These are phyloP conservation scores for Aspergillus mulundensis DNA, from an alignment of 495 filamentous ascomycete species.

Conservation along the genomic window DNA sequence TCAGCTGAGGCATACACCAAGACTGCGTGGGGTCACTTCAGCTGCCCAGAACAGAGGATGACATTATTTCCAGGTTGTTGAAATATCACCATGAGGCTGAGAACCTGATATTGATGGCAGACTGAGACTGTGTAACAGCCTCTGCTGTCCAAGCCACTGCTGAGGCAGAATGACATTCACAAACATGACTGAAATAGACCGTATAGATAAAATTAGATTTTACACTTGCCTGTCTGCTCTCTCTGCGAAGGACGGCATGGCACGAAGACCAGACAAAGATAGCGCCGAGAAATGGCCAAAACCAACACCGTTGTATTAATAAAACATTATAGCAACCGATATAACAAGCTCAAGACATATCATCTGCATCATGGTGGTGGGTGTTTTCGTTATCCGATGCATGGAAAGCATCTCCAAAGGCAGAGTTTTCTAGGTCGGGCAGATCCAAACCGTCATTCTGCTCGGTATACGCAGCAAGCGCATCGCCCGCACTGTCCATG, in stretches of 20 bases:
- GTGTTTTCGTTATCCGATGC: constrained; percentile 51
- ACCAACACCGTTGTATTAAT: constrained; percentile 15
- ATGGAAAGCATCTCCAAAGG: constrained; percentile 62
- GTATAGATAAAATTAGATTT: neutral
- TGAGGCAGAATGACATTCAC: neutral
- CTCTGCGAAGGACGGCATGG: neutral
- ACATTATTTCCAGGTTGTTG: neutral
- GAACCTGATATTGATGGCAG: neutral
- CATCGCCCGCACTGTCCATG: constrained; percentile 60
- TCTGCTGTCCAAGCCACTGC: neutral
- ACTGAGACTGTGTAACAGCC: too few species aligned
- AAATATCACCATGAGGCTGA: neutral
- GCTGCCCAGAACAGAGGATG: neutral
- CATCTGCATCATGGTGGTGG: constrained; percentile 41
- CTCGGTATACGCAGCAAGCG: constrained; percentile 55
- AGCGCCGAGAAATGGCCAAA: constrained; percentile 14
- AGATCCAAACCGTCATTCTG: constrained; percentile 48
- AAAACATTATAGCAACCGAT: constrained; percentile 17
- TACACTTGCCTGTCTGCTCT: neutral
- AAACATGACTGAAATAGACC: neutral
- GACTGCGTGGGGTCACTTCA: neutral
- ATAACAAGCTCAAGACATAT: constrained; percentile 33
- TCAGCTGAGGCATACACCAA: constrained; percentile 7
- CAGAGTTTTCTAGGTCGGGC: constrained; percentile 53
- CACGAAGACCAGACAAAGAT: constrained; percentile 7